These are phyloP conservation scores for Lablab purpureus DNA, from an alignment of 306 rosid genomes.

Conservation along the genomic window DNA sequence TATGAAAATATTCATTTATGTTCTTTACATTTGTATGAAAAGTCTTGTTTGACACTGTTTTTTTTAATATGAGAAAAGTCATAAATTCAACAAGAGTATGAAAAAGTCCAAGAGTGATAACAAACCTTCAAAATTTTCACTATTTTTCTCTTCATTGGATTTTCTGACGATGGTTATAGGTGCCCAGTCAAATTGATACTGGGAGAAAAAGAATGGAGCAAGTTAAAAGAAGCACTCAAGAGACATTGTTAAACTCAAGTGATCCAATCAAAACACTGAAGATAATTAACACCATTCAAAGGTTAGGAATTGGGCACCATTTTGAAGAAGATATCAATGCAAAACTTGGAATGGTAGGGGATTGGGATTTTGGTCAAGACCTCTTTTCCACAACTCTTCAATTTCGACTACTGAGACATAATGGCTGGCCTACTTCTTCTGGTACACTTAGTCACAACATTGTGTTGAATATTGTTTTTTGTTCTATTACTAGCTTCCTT, in stretches of 20 bases:
- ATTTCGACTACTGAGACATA: constrained; percentile 49
- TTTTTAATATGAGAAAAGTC: not conserved
- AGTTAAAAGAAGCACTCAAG: constrained; percentile 18
- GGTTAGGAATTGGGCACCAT: constrained; percentile 51
- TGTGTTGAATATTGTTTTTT: not conserved
- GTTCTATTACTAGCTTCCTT: not conserved
- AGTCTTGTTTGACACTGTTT: not conserved
- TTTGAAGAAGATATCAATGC: constrained; percentile 40
- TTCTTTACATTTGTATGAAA: not conserved
- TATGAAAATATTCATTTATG: not conserved
- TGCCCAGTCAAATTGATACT: not conserved
- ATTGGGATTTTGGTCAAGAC: constrained; percentile 37
- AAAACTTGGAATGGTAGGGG: not conserved
- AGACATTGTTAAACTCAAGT: not conserved
- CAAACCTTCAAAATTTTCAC: not conserved
- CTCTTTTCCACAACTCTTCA: constrained; percentile 53
- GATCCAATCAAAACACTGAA: constrained; percentile 43
- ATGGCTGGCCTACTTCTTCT: constrained; percentile 30
- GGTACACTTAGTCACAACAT: constrained; percentile 30
- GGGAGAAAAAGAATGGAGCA: constrained; percentile 22
- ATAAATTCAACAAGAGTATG: not conserved
- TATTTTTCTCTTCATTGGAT: not conserved
- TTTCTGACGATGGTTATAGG: constrained; percentile 20
- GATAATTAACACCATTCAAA: constrained; percentile 53
- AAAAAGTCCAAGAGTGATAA: not conserved